Base-by-base conservation (phyloP, 2,329 filamentous ascomycete species). In the Nothophoma quercina region DNA sequence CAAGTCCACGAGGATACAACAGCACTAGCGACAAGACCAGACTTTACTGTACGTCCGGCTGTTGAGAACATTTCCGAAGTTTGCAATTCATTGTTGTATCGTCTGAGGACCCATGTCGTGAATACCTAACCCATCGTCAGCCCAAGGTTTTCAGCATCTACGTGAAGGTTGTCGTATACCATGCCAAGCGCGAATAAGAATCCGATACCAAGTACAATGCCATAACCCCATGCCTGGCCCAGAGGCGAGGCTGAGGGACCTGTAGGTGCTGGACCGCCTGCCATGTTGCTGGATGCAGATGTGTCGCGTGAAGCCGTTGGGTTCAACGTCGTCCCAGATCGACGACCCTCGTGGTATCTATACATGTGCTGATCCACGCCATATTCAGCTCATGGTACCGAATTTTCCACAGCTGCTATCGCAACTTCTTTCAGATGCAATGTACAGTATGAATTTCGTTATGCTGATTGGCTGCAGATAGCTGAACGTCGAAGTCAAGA, bases 1-100 rank as follows among this genome's bases (percentile, higher is more conserved):
- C 66, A 70, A 19, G 65, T 69, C 65, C 67, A 69, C 0, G 62
- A 64, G 1, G 64, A 68, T 1, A 68, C 65, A 13, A 70, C 67
- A 23, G 65, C 67, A 32, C 63, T 65, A 10, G 68, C 68, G 10
- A 71, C 65, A 22, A 71, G 59, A 36, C 67, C 68, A 34, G 68
- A 68, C 39, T 69, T 72, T 36, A 66, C 68, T 12, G 65, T 68
- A 25, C 68, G 60, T n/a, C 67, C 62, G 7, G 66, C 68, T 18
- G 67, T 69, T 3, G 60, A 65, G 47, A 70, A 70, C 64, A 65
- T 67, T 29, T 70, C 68, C 0, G 65, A 68, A 12, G 67, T 70
- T 44, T 69, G 65, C 16, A 67, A 21, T 39, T 70, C 66, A 59
- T 67, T 65, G 50, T 68, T 65, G 57, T 69, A 68, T 13, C 65